These are phyloP conservation scores for Articulospora tetracladia DNA, from an alignment of 495 filamentous ascomycete genomes.

Conservation along the genomic window DNA sequence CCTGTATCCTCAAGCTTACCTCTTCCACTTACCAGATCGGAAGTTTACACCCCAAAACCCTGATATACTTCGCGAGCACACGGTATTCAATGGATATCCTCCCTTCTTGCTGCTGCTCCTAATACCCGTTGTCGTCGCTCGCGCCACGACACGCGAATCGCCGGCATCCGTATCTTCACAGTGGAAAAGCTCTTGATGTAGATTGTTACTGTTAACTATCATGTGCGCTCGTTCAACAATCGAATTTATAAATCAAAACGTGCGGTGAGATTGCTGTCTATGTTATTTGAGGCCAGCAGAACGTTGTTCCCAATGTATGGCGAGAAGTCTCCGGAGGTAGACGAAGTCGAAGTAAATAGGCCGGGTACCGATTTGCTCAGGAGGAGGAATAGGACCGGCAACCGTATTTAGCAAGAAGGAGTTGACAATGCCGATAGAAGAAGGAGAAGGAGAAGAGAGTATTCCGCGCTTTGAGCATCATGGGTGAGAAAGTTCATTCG, in stretches of 20 bases:
- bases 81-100: constrained; percentile 63
- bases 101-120: constrained; percentile 52
- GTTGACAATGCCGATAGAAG: background rate
- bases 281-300: constrained; percentile 69
- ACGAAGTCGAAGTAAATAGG: constrained; percentile 17
- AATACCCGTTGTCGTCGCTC: constrained; percentile 60
- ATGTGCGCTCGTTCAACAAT: constrained; percentile 63
- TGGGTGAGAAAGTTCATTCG: constrained; percentile 26
- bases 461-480: constrained; percentile 14
- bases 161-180: constrained; percentile 57
- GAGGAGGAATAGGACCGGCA: background rate
- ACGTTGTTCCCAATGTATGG: constrained; percentile 29
- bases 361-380: background rate
- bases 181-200: constrained; percentile 68
- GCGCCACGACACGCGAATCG: constrained; percentile 46
- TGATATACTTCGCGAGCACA: constrained; percentile 61
- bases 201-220: constrained; percentile 79
- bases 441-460: background rate
- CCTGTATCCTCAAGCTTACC: background rate
- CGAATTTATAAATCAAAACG: constrained; percentile 70
- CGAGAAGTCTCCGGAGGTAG: constrained; percentile 24
- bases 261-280: constrained; percentile 60
- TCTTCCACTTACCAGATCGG: constrained; percentile 1
- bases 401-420: background rate
- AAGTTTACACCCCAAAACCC: constrained; percentile 54